Base-by-base conservation (phyloP, 768 basidiomycete genomes). In the Pulveroboletus frians region DNA sequence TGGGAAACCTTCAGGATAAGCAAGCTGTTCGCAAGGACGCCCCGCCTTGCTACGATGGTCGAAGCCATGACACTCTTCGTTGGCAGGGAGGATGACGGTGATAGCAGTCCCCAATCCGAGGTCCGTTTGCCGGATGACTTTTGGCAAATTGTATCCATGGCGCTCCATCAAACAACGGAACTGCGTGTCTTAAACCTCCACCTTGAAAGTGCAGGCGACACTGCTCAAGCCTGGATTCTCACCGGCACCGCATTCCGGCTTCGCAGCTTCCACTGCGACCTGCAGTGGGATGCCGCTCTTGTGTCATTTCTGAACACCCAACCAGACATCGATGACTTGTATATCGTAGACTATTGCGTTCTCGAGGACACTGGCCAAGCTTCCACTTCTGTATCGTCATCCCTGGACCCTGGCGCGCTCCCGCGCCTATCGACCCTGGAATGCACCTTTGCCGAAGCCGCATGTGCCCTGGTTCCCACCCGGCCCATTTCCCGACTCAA, bases 371-470 rank as follows among this genome's bases (percentile, higher is more conserved):
- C 50, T 42, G 10, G n/a, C n/a, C 27, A 32, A 51, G 14, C 41
- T 43, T 55, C 59, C 18, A 47, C 36, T 59, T 32, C 51, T 52
- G 15, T 50, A 52, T 52, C 59, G 11, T 54, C 55, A 32, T 32
- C 51, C 35, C 51, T 61, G 26, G 62, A 61, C 39, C 61, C 54
- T 42, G 61, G 32, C 57, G 73, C 65, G 31, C 72, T 85, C 21
- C 77, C 79, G 31, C 67, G 68, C 40, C 67, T 85, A 20, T 69
- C 76, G 5, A 74, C 68, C 21, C 62, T 86, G 36, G 81, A 85
- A 65, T 85, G 84, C 64, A 83, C 83, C 2, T 85, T 85, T 63
- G 68, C 77, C 15, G 83, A 83, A 63, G 84, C 83, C 1, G 83
- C 79, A 4, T 71, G 71, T 42, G 73, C 72, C 14, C 64, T 85